Percentiles rank a stretch among this genome's conserved stretches.
phyloP scores from a whole-genome alignment of 2,329 filamentous ascomycete species.

The Colletotrichum shisoi region DNA sequence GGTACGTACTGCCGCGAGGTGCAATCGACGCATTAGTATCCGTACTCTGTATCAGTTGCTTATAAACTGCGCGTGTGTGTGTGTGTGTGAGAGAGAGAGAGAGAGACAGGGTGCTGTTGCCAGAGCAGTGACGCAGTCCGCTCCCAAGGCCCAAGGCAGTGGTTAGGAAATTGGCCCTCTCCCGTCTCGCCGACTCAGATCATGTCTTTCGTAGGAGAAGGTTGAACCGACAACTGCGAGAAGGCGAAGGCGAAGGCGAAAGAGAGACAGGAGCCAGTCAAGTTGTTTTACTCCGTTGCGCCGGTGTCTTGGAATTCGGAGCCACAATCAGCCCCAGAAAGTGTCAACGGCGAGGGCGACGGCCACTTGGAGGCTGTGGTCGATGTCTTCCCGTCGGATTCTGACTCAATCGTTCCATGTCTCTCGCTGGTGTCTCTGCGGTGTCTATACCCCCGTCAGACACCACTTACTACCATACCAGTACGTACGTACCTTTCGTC shows the following conservation, averaged over 20 bases:
- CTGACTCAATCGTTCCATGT: neutral
- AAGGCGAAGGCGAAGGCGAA: too few relatives aligned
- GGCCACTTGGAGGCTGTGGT: neutral
- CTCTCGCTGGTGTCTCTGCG: too few relatives aligned
- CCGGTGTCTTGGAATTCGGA: conserved; percentile 23
- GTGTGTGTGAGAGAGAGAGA: neutral
- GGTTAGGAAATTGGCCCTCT: conserved; percentile 25
- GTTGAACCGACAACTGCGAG: conserved; percentile 22
- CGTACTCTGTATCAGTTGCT: too few relatives aligned
- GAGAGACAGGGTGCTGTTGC: conserved; percentile 21
- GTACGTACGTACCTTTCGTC: neutral
- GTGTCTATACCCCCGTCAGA: neutral
- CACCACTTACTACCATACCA: neutral
- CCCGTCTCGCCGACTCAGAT: conserved; percentile 11
- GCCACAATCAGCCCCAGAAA: conserved; percentile 18
- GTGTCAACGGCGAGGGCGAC: conserved; percentile 10
- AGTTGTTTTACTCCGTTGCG: conserved; percentile 23
- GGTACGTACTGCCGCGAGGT: neutral
- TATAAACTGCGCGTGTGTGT: too few relatives aligned
- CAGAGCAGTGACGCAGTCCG: conserved; percentile 31
- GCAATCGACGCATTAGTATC: neutral
- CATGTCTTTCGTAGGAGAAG: neutral
- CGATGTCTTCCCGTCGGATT: neutral
- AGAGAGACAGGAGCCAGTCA: neutral
- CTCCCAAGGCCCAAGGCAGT: neutral